Base-by-base conservation (phyloP, 2,329 filamentous ascomycete species). In the Coniochaeta prunicola region DNA sequence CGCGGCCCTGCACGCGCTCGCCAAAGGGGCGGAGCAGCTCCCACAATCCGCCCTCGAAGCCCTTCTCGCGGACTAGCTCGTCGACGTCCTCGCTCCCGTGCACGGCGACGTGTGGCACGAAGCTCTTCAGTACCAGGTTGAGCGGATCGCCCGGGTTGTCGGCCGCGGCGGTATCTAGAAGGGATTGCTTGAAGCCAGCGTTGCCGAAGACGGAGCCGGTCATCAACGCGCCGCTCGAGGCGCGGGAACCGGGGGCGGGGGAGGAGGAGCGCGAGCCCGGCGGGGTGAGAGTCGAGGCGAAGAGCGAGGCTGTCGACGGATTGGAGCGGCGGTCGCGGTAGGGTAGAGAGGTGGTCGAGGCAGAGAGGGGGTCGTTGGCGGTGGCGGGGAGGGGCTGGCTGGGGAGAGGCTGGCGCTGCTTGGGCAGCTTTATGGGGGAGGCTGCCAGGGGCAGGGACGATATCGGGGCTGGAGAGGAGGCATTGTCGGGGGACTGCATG, bases 21-120 rank as follows among this genome's bases (percentile, higher is more conserved):
- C 94, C 94, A 75, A 96, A 99, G 0, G 94, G 93, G 56, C 93
- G 81, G 59, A 99, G 76, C 26, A 99, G 77, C 71, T 96, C 90
- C 78, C 92, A 87, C 55, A 99, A 79, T 0, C 93, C 92, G 50
- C 86, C 82, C 40, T 84, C 78, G 64, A 97, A 90, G 0, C 96
- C 96, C 74, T 99, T 99, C 63, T 89, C 86, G 60, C 80, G 81
- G 58, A 92, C 81, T 60, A 99, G 75, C 59, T 87, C 82, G 68
- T 97, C 89, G 0, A 91, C 94, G 69, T 97, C 93, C 17, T 83
- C 77, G 15, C 93, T 96, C n/a, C 91, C 85, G 65, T 92, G 88
- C 30, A 99, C 84, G 7, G 90, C 90, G 53, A 99, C 85, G 63
- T 94, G 90, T 1, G 94, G 96, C 15, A 93, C 90, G 70, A 96